phyloP scores from a whole-genome alignment of 2,329 filamentous ascomycete genomes.

The Xylaria sp. region DNA sequence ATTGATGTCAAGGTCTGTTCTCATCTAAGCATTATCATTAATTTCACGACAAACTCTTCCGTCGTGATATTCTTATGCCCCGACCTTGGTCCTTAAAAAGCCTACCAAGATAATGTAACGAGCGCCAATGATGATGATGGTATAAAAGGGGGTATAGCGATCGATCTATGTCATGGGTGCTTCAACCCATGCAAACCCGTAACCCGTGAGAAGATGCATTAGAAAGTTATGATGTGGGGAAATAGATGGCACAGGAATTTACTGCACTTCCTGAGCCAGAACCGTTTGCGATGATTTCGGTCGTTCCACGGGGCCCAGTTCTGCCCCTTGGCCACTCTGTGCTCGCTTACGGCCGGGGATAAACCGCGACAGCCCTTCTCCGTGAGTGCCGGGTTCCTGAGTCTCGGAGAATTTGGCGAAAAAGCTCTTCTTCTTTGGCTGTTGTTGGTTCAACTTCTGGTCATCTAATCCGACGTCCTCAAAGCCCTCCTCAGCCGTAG shows the following conservation, averaged over 20 bases:
- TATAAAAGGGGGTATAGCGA: conserved; percentile 42
- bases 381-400: conserved; percentile 45
- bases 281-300: conserved; percentile 47
- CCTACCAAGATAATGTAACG: conserved; percentile 28
- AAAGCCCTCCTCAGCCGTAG: conserved; percentile 82
- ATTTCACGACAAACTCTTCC: conserved; percentile 18
- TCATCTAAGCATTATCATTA: conserved; percentile 42
- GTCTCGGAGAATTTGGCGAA: conserved; percentile 82
- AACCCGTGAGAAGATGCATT: conserved; percentile 44
- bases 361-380: conserved; percentile 49
- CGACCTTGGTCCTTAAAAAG: conserved; percentile 8
- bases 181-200: conserved; percentile 38
- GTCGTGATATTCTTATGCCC: conserved; percentile 20
- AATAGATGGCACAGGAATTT: conserved; percentile 16
- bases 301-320: conserved; percentile 48
- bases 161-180: conserved; percentile 43
- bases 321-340: conserved; percentile 50
- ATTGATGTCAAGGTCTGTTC: conserved; percentile 26
- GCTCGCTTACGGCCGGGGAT: conserved; percentile 51
- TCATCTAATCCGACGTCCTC: conserved; percentile 94
- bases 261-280: conserved; percentile 46
- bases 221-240: conserved; percentile 25
- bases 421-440: conserved; percentile 78
- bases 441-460: conserved; percentile 62
- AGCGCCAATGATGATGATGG: conserved; percentile 30